These are phyloP conservation scores for Eucalyptus fibrosa DNA, from an alignment of 345 rosid species.

Conservation along the genomic window DNA sequence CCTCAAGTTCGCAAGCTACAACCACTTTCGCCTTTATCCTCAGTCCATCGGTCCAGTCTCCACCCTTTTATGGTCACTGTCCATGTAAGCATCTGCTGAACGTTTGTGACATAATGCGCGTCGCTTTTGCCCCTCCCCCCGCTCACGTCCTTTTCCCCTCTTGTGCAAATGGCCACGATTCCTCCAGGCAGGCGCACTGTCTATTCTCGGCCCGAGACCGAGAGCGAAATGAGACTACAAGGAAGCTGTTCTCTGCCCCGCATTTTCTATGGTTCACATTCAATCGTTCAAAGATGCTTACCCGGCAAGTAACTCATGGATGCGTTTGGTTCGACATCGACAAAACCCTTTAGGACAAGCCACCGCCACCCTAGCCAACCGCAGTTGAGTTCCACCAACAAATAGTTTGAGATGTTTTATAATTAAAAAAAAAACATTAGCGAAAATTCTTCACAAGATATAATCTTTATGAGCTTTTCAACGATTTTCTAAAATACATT, in stretches of 20 bases:
- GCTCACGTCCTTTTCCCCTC: not conserved
- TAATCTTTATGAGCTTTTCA: too few species aligned
- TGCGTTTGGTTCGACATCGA: too few species aligned
- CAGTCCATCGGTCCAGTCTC: not conserved
- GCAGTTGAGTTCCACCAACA: accelerated
- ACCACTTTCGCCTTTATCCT: not conserved
- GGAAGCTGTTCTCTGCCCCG: not conserved
- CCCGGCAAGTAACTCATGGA: not conserved
- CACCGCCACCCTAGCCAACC: accelerated
- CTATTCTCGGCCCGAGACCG: not conserved
- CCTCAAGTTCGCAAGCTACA: not conserved
- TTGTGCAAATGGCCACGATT: not conserved
- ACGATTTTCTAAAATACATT: too few species aligned
- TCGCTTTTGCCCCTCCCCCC: not conserved
- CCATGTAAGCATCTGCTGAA: not conserved
- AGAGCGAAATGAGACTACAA: not conserved
- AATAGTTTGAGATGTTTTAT: too few species aligned
- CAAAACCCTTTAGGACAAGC: too few species aligned
- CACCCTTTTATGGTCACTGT: not conserved
- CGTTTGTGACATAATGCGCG: not conserved
- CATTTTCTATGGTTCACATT: not conserved
- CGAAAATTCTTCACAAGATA: accelerated
- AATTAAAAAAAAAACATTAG: too few species aligned
- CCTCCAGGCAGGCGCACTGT: not conserved
- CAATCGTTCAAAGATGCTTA: not conserved